Conservation (phyloP, 441 rosid species). For the Bocquillonia castaneifolia region DNA sequence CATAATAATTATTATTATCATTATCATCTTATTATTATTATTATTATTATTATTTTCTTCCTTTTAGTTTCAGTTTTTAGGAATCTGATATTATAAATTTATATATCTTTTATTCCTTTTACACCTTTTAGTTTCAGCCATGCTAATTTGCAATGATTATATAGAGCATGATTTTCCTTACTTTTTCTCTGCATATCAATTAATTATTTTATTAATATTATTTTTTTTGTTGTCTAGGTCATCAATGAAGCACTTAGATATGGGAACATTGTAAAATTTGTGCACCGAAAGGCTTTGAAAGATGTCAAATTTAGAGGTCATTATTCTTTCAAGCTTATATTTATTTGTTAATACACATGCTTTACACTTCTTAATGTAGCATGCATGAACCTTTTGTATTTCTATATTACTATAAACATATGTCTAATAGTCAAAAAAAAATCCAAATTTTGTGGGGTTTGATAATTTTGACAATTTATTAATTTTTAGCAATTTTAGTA, state of each 20-base stretch:
- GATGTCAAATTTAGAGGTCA: constrained; percentile 55
- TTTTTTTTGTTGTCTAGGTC: constrained; percentile 30
- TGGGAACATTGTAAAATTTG: constrained; percentile 56
- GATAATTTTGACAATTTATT: too few species aligned
- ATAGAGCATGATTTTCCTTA: constrained; percentile 1
- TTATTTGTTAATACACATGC: neutral
- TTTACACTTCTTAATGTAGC: constrained; percentile 19
- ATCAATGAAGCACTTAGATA: constrained; percentile 52
- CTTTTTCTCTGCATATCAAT: neutral
- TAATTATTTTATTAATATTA: neutral
- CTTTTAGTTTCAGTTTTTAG: neutral
- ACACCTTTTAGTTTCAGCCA: constrained; percentile 2
- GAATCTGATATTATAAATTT: neutral
- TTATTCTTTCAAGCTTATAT: neutral
- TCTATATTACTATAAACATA: neutral
- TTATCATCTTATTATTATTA: neutral
- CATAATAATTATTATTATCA: neutral
- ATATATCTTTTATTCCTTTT: neutral
- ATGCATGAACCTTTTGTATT: constrained; percentile 13
- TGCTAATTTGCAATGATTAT: constrained; percentile 18
- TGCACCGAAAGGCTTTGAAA: constrained; percentile 52
- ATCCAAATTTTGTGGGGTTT: too few species aligned
- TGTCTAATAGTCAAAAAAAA: too few species aligned
- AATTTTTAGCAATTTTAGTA: too few species aligned
- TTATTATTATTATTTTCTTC: neutral